A percentile compares a stretch with the other conserved stretches of the same genome.
Evolutionary conservation across 306 rosid genomes (phyloP).

Genomic region (Gynostemma pentaphyllum): DNA sequence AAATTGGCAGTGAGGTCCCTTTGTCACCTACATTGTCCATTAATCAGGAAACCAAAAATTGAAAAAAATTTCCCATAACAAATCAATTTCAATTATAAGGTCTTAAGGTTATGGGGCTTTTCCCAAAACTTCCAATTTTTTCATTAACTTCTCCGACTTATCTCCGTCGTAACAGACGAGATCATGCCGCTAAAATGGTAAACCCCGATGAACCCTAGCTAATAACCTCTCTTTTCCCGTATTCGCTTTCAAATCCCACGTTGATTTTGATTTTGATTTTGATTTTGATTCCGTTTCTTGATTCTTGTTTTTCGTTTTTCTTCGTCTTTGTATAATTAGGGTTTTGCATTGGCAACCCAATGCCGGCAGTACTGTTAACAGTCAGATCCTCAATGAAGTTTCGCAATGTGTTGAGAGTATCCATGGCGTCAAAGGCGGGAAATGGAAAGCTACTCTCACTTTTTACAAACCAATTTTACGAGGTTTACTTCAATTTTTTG

Average conservation of each 20-base stretch:
- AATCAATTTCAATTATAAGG: background rate
- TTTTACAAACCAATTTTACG: constrained; percentile 77
- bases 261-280: too few species aligned
- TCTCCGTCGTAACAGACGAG: background rate
- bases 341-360: constrained; percentile 87
- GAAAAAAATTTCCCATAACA: background rate
- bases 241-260: too few species aligned
- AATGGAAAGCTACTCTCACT: constrained; percentile 77
- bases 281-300: background rate
- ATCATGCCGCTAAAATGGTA: constrained; percentile 48
- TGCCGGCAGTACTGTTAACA: constrained; percentile 52
- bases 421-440: constrained; percentile 75
- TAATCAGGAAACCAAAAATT: background rate
- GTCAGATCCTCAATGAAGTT: constrained; percentile 71
- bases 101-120: background rate
- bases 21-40: background rate
- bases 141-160: background rate
- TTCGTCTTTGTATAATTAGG: constrained; percentile 24
- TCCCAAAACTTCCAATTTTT: background rate
- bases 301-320: background rate
- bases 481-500: constrained; percentile 46
- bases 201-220: background rate
- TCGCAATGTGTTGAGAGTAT: constrained; percentile 76
- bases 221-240: background rate
- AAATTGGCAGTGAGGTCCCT: background rate